phyloP scores from a whole-genome alignment of 2,329 filamentous ascomycete genomes.

The Ophiostoma novo-ulmi region DNA sequence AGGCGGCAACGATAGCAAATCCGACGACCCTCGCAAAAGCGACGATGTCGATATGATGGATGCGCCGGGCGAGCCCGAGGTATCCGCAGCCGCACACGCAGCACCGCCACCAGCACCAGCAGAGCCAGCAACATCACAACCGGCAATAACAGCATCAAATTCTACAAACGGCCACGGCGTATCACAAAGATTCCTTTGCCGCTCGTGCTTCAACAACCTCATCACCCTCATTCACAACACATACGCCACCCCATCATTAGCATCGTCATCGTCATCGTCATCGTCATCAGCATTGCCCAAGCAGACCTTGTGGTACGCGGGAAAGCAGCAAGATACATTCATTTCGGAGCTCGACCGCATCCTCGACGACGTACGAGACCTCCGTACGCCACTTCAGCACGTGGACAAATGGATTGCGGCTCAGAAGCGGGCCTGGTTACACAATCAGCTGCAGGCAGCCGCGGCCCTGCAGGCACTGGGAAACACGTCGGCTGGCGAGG shows the following conservation, averaged over 20 bases:
- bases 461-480: slow-evolving; percentile 28
- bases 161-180: background rate
- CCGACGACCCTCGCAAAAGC: background rate
- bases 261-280: background rate
- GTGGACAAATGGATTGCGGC: slow-evolving; percentile 48
- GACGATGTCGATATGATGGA: slow-evolving; percentile 30
- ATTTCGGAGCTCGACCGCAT: slow-evolving; percentile 46
- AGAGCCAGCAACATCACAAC: background rate
- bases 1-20: background rate
- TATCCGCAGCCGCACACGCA: slow-evolving; percentile 23
- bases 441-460: slow-evolving; percentile 29
- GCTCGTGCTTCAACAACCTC: slow-evolving; percentile 45
- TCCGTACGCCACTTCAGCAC: slow-evolving; percentile 40
- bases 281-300: slow-evolving; percentile 27
- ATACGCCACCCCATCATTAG: slow-evolving; percentile 33
- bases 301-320: slow-evolving; percentile 48
- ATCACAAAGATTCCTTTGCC: slow-evolving; percentile 37
- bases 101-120: background rate
- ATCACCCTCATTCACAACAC: slow-evolving; percentile 43
- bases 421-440: slow-evolving; percentile 50
- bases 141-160: background rate
- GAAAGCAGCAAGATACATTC: slow-evolving; percentile 42
- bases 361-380: slow-evolving; percentile 45
- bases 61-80: slow-evolving; percentile 34
- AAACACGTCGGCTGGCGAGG: slow-evolving; percentile 23